These are phyloP conservation scores for Hemisphaericaspora nanyangensis DNA, from an alignment of 805 yeast species.

Conservation along the genomic window DNA sequence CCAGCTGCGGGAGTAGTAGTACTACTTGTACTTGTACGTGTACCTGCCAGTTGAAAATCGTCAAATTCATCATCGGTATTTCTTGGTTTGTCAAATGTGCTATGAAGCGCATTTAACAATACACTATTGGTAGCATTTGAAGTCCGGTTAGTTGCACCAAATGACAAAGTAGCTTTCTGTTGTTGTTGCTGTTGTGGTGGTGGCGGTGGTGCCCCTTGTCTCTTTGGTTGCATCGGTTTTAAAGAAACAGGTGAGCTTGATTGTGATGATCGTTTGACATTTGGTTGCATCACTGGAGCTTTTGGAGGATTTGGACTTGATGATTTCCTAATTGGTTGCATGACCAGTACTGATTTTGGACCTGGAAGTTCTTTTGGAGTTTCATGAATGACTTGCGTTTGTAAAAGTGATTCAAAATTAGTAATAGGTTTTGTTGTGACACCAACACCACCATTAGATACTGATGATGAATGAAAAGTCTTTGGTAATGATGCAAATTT, in stretches of 20 bases:
- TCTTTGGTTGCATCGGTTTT: constrained; percentile 1
- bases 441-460: constrained; percentile 2
- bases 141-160: constrained; percentile 21
- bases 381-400: constrained; percentile 23
- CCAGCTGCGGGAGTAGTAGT: too few species aligned
- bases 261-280: neutral
- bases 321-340: constrained; percentile 16
- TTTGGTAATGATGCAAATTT: constrained; percentile 17
- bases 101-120: constrained; percentile 22
- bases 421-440: neutral
- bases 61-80: constrained; percentile 22
- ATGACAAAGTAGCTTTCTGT: constrained; percentile 11
- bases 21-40: neutral
- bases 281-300: constrained; percentile 4
- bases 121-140: constrained; percentile 12
- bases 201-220: constrained; percentile 5
- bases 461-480: neutral
- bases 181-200: constrained; percentile 9
- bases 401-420: constrained; percentile 28
- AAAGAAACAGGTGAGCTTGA: neutral
- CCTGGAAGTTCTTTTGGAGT: constrained; percentile 11
- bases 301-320: neutral
- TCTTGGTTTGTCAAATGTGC: constrained; percentile 13
- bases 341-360: constrained; percentile 9
- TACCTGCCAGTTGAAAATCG: constrained; percentile 18